Base-by-base conservation (phyloP, 2,329 filamentous ascomycete genomes). In the Diaporthe destruens region DNA sequence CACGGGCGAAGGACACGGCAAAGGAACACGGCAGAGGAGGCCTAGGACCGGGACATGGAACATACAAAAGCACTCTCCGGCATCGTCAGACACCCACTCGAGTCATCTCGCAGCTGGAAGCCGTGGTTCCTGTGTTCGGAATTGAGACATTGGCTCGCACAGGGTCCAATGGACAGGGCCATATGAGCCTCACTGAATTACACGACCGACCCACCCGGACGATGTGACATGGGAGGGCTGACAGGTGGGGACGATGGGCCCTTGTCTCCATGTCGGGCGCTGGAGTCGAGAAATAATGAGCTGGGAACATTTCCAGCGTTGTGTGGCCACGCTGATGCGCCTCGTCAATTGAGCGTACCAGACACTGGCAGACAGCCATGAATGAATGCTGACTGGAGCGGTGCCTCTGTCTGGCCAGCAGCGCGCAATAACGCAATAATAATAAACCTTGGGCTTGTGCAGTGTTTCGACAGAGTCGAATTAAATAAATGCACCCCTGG, bases 201-300 rank as follows among this genome's bases (percentile, higher is more conserved):
- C 32, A 36, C 8, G 61, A 39, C 61, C 61, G 61, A 39, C 61
- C 61, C 61, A 66, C 61, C 23, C 14, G n/a, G 29, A 29, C 39
- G n/a, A 44, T 34, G 32, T 65, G 44, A 65, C 61, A 65, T 65
- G 44, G 61, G 44, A 51, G 61, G 29, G 61, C 44, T 51, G 61
- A 36, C 44, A 6, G 61, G 61, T 51, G 61, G 61, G 20, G 44
- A 65, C 44, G n/a, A 39, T 36, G 42, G 59, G 20, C 32, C 59
- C 42, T 51, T 32, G 29, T 65, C 59, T 36, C 59, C 59, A 51
- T 44, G 20, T n/a, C 18, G 44, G 23, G 29, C n/a, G 12, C 42
- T 51, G 42, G 59, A 34, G 59, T 63, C 42, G 34, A 63, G 42
- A 63, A 44, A 44, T 44, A 25, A 63, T 49, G 25, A 51, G 36